Evolutionary conservation across 1,284 basidiomycete species (phyloP).

Genomic region (Cutaneotrichosporon spelunceum): DNA sequence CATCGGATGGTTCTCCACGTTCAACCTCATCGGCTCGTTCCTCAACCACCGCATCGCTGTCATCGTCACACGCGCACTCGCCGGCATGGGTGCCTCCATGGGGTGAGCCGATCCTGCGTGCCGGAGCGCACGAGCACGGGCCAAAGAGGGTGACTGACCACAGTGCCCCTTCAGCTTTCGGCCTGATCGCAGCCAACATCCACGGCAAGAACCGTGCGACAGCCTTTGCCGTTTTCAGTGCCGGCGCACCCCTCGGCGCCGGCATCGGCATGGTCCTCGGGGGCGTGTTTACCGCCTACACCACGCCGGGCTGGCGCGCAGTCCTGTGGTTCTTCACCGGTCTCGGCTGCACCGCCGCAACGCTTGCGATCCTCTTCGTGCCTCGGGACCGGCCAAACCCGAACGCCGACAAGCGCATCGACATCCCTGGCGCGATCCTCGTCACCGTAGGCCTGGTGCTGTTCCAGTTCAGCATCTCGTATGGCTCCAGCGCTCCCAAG

Average conservation of each 20-base stretch:
- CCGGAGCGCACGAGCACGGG: too few species aligned
- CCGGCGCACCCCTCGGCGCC: slow-evolving; percentile 24
- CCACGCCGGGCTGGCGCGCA: slow-evolving; percentile 17
- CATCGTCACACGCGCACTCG: slow-evolving; percentile 36
- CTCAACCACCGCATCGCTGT: slow-evolving; percentile 38
- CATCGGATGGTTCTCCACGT: slow-evolving; percentile 38
- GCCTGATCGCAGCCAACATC: slow-evolving; percentile 25
- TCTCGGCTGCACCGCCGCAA: slow-evolving; percentile 8
- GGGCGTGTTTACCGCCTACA: slow-evolving; percentile 21
- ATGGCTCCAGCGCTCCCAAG: slow-evolving; percentile 63
- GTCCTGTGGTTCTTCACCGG: slow-evolving; percentile 22
- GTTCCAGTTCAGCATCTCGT: slow-evolving; percentile 69
- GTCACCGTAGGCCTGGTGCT: slow-evolving; percentile 43
- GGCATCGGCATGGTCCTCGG: slow-evolving; percentile 20
- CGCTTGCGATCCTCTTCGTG: slow-evolving; percentile 8
- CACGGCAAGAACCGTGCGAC: slow-evolving; percentile 27
- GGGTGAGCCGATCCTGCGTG: slow-evolving; percentile 25
- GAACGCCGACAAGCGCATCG: slow-evolving; percentile 15
- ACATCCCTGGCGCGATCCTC: slow-evolving; percentile 23
- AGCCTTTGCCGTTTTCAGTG: slow-evolving; percentile 22
- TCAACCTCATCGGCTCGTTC: slow-evolving; percentile 41
- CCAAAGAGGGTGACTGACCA: slow-evolving; percentile 15
- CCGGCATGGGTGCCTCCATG: slow-evolving; percentile 38
- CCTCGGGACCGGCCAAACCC: slow-evolving; percentile 4
- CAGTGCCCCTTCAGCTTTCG: slow-evolving; percentile 22